Conservation (phyloP, 768 basidiomycete genomes). For the Serendipita indica region DNA sequence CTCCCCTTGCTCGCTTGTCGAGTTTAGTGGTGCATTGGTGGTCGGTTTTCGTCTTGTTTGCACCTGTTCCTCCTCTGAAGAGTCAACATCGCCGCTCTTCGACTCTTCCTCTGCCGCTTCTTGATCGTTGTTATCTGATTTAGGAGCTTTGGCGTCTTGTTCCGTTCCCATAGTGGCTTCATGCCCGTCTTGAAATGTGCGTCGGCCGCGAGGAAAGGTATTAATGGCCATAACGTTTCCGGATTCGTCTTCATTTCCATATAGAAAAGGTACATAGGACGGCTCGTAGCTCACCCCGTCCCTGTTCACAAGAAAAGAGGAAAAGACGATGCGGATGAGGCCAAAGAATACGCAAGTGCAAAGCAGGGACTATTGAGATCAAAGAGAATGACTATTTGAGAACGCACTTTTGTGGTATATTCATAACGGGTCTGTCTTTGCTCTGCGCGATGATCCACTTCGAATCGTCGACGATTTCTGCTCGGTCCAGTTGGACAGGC, state of each 20-base stretch:
- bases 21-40: no score
- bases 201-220: background rate
- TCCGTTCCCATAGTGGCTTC: background rate
- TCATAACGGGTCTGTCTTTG: background rate
- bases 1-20: no score
- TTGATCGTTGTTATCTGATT: background rate
- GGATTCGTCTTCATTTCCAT: background rate
- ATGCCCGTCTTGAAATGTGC: background rate
- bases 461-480: background rate
- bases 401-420: background rate
- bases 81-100: no score
- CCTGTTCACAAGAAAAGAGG: background rate
- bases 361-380: no score
- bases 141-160: background rate
- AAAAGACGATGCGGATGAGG: no score
- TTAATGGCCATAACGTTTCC: background rate
- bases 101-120: no score
- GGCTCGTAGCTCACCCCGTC: background rate
- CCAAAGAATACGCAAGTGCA: no score
- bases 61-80: no score
- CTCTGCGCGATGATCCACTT: background rate
- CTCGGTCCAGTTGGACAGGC: background rate
- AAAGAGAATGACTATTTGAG: background rate
- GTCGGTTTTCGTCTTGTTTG: no score
- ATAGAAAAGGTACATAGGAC: slow-evolving; percentile 3